Base-by-base conservation (phyloP, 257 asterid genomes). In the Pogostemon cablin region DNA sequence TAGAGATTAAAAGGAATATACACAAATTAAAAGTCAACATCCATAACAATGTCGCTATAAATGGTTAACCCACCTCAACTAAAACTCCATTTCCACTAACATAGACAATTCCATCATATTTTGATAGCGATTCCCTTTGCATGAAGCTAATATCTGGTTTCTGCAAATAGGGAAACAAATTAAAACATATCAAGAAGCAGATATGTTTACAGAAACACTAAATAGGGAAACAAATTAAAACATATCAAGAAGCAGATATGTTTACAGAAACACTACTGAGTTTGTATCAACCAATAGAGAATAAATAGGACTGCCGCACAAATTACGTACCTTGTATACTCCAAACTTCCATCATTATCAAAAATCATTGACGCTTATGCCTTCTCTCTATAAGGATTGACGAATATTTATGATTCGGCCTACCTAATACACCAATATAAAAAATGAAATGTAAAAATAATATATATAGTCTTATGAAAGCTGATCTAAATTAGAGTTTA, bases 311-410 rank as follows among this genome's bases (percentile, higher is more conserved):
- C 15, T 15, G 0, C 15, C 15, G 44, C 32, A 6, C 9, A 39
- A 38, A 67, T 56, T 20, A 34, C 58, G 44, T 7, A 88, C 98
- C 96, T 81, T 89, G 93, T 57, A 91, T 77, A 85, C 42, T 85
- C 87, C 20, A 95, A 74, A 75, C 81, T 80, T 40, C 96, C 97
- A 83, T 86, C 87, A 53, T 78, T 69, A 72, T 50, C 58, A 73
- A 88, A 95, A 35, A 91, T 80, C 70, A 71, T 84, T 10, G 81
- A 73, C 11, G 98, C 99, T 9, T 88, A 91, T 86, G 76, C 85
- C 82, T 81, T 85, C 75, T 98, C 99, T 59, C 99, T 98, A 49
- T 81, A 91, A 0, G 99, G 99, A 85, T 95, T 95, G 67, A 95
- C 89, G 67, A 91, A 78, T 56, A 95, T 63, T 72, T 84, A 78